Evolutionary conservation across 2,329 filamentous ascomycete genomes (phyloP).

Genomic region (Zarea fungicola): DNA sequence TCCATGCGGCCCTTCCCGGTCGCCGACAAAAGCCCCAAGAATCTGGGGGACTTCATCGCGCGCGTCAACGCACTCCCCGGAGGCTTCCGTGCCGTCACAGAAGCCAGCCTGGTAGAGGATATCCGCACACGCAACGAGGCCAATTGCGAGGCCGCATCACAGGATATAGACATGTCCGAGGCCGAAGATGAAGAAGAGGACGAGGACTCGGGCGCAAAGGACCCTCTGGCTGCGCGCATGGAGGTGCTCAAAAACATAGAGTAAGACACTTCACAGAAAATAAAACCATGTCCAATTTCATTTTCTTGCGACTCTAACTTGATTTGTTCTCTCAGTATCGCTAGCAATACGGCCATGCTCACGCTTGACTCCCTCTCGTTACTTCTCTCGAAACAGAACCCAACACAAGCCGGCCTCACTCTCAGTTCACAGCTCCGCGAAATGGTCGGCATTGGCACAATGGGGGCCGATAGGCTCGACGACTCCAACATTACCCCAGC

Average conservation of each 20-base stretch:
- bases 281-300: neutral
- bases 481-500: constrained; percentile 54
- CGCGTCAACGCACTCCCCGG: constrained; percentile 75
- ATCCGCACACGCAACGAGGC: constrained; percentile 47
- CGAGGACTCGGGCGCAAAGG: constrained; percentile 40
- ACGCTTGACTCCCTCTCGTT: constrained; percentile 80
- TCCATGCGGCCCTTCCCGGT: constrained; percentile 42
- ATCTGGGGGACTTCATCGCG: constrained; percentile 67
- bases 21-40: constrained; percentile 51
- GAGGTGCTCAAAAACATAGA: constrained; percentile 55
- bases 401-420: constrained; percentile 62
- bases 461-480: constrained; percentile 63
- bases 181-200: constrained; percentile 42
- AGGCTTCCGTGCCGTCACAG: constrained; percentile 75
- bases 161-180: constrained; percentile 42
- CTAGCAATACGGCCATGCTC: constrained; percentile 55
- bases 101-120: constrained; percentile 65
- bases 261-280: constrained; percentile 31
- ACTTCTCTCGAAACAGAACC: constrained; percentile 74
- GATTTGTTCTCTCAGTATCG: constrained; percentile 26
- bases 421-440: constrained; percentile 67
- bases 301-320: neutral
- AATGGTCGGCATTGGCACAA: constrained; percentile 65
- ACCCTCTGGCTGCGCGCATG: constrained; percentile 45
- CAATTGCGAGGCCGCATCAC: constrained; percentile 39